Evolutionary conservation across 2,329 filamentous ascomycete genomes (phyloP).

Genomic region (Penicillium polonicum): DNA sequence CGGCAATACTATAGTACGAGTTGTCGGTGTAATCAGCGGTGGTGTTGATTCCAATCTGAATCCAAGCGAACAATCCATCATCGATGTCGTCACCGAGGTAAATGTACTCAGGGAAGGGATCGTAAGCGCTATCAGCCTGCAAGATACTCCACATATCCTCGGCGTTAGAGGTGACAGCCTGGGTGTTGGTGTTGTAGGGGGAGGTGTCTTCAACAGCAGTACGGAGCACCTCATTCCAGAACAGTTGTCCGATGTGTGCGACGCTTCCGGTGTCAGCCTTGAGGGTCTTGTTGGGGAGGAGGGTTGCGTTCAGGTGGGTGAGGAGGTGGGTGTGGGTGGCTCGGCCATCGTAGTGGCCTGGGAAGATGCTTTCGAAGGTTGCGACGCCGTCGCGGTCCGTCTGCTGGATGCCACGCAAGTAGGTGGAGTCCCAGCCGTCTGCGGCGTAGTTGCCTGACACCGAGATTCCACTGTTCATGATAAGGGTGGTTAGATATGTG

Average conservation of each 20-base stretch:
- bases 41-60: conserved; percentile 49
- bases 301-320: conserved; percentile 40
- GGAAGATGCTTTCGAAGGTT: conserved; percentile 49
- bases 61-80: conserved; percentile 52
- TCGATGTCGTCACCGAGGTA: conserved; percentile 51
- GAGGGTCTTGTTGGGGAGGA: conserved; percentile 49
- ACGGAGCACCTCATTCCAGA: conserved; percentile 50
- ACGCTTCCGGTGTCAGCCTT: conserved; percentile 43
- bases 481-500: neutral
- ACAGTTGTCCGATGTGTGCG: conserved; percentile 53
- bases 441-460: conserved; percentile 30
- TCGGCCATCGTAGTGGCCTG: conserved; percentile 50
- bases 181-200: conserved; percentile 37
- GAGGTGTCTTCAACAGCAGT: conserved; percentile 43
- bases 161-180: conserved; percentile 42
- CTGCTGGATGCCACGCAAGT: conserved; percentile 50
- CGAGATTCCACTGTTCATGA: conserved; percentile 26
- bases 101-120: conserved; percentile 56
- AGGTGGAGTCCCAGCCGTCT: conserved; percentile 42
- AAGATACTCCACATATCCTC: conserved; percentile 43
- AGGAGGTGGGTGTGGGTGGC: conserved; percentile 53
- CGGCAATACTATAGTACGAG: conserved; percentile 23
- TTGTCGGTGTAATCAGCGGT: conserved; percentile 32
- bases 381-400: conserved; percentile 51
- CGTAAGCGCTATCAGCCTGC: conserved; percentile 46